Evolutionary conservation across 768 basidiomycete species (phyloP), one percentile per base, ranked within the genome.

Genomic region (Lepiota subincarnata): DNA sequence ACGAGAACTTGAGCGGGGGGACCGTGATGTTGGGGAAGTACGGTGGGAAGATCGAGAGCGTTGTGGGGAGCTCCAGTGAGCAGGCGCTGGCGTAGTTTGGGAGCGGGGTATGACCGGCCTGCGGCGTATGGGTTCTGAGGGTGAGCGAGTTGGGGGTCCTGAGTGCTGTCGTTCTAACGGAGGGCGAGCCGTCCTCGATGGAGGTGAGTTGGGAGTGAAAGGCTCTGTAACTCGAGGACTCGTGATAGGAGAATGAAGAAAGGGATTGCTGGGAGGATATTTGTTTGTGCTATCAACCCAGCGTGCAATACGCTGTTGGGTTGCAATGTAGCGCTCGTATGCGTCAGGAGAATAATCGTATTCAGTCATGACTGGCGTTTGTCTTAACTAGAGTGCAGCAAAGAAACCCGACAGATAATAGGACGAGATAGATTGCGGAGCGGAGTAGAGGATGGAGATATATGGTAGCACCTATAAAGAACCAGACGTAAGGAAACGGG

Each of bases 271-370:
- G 7, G 48, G 57, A 19, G 19, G 35, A 14, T 44, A 16, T 20
- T 20, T 28, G 10, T 20, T 43, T 11, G 57, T 54, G 16, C 49
- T 43, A 19, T 57, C 52, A 16, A 54, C 57, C 57, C 57, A 57
- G 18, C 48, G 28, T 16, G 57, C 48, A 31, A 57, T 54, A 11
- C 57, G 46, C 19, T 50, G 22, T 26, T 54, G 57, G n/a, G 57
- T 54, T 3, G 57, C 57, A 2, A 57, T 16, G 40, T 57, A 57
- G 13, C 48, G 52, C 36, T 57, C 53, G 22, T 49, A 50, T 16
- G 52, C 57, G 18, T 57, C 53, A 14, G 57, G 48, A 10, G 57
- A 57, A 41, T 57, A 57, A 26, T 54, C 52, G 43, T 54, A 57
- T 35, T 57, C 57, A 36, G 57, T 57, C 57, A 57, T 57, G 38